phyloP scores from a whole-genome alignment of 1,139 yeast species.

The Protomyces arabidopsidicola region DNA sequence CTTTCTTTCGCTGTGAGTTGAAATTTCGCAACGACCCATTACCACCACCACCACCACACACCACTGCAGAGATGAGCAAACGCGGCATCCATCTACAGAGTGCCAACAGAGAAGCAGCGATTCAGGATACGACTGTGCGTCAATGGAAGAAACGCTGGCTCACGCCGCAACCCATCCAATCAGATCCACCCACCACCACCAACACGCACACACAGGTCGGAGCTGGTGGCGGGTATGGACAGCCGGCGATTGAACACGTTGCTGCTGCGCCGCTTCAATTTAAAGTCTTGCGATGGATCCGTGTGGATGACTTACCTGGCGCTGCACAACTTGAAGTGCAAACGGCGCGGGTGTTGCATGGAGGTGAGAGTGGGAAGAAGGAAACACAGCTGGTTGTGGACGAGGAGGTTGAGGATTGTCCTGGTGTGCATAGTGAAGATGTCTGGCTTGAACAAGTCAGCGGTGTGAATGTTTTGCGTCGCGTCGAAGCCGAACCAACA shows the following conservation, averaged over 20 bases:
- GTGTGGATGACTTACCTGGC: background rate
- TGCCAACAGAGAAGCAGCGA: background rate
- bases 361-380: background rate
- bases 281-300: background rate
- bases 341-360: too few species aligned
- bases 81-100: background rate
- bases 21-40: background rate
- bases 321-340: background rate
- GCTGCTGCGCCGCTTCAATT: background rate
- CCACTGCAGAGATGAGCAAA: background rate
- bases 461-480: background rate
- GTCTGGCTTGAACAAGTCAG: background rate
- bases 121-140: background rate
- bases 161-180: background rate
- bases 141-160: background rate
- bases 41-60: background rate
- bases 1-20: background rate
- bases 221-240: too few species aligned
- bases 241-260: background rate
- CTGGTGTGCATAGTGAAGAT: background rate
- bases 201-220: background rate
- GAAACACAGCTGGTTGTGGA: background rate
- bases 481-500: background rate
- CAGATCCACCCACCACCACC: background rate
- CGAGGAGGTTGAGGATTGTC: background rate